Percentiles rank a stretch among this genome's conserved stretches.
Evolutionary conservation across 73 alveolate species (phyloP).

Genomic region (Symbiodinium pilosum): DNA sequence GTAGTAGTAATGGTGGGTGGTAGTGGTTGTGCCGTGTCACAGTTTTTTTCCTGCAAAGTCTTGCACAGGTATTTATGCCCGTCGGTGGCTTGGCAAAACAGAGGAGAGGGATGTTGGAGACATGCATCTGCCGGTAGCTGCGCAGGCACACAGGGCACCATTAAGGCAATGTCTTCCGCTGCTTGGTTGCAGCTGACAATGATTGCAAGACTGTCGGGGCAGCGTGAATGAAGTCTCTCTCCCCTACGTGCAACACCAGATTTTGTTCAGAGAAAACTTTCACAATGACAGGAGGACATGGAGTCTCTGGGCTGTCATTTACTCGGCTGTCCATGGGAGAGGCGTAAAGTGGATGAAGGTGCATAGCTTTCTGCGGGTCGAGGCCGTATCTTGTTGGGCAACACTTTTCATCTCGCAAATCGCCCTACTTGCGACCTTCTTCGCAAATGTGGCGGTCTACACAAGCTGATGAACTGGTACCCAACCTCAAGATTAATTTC

Average conservation of each 20-base stretch:
- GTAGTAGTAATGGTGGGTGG: too few species aligned
- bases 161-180: slow-evolving; percentile 42
- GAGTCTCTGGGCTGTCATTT: slow-evolving; percentile 97
- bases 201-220: background rate
- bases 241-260: too few species aligned
- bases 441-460: slow-evolving; percentile 98
- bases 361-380: background rate
- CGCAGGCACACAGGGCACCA: slow-evolving; percentile 89
- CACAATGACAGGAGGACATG: slow-evolving; percentile 98
- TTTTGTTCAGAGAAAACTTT: too few species aligned
- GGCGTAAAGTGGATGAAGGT: background rate
- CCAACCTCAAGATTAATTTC: background rate
- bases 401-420: slow-evolving; percentile 99
- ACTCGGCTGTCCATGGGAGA: background rate
- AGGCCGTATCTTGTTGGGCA: slow-evolving; percentile 98
- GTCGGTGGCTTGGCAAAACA: background rate
- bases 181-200: background rate
- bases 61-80: slow-evolving; percentile 65
- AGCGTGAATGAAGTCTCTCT: too few species aligned
- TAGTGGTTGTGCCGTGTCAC: too few species aligned
- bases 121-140: background rate
- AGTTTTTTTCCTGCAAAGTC: background rate
- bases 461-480: slow-evolving; percentile 98
- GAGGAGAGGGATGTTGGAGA: background rate
- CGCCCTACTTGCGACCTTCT: slow-evolving; percentile 99